Conservation (phyloP, 2,329 filamentous ascomycete genomes). For the Trichoderma atrobrunneum region DNA sequence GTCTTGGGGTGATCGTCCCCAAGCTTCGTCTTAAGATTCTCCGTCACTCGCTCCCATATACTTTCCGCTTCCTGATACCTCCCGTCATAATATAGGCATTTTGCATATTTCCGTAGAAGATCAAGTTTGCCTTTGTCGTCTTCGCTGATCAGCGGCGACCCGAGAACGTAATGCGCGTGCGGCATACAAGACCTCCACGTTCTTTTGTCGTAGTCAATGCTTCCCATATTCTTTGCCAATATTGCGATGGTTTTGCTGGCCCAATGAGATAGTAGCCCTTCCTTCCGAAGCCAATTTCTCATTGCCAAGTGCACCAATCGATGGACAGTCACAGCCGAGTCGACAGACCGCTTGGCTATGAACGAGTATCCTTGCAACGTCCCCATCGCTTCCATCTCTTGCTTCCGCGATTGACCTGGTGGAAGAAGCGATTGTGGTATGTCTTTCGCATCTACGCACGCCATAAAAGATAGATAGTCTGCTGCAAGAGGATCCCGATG, state of each 20-base stretch:
- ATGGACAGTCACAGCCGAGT: not conserved
- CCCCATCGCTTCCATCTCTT: slow-evolving; percentile 21
- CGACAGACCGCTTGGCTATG: not conserved
- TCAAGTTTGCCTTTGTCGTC: not conserved
- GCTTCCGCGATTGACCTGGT: not conserved
- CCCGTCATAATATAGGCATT: not conserved
- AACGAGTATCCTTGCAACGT: not conserved
- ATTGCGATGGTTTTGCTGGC: not conserved
- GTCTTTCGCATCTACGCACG: slow-evolving; percentile 29
- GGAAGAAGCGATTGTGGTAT: slow-evolving; percentile 31
- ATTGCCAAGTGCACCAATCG: not conserved
- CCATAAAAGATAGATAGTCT: slow-evolving; percentile 32
- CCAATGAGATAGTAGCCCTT: not conserved
- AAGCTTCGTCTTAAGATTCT: not conserved
- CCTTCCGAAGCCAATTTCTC: not conserved
- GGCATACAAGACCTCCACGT: not conserved
- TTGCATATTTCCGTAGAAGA: not conserved
- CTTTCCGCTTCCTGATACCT: not conserved
- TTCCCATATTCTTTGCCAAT: not conserved
- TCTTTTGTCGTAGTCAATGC: not conserved
- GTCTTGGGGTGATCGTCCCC: not conserved
- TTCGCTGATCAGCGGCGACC: not conserved
- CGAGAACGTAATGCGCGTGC: not conserved
- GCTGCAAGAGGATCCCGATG: slow-evolving; percentile 27
- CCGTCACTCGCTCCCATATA: not conserved